phyloP scores from a whole-genome alignment of 495 filamentous ascomycete genomes.

The Viridothelium virens region DNA sequence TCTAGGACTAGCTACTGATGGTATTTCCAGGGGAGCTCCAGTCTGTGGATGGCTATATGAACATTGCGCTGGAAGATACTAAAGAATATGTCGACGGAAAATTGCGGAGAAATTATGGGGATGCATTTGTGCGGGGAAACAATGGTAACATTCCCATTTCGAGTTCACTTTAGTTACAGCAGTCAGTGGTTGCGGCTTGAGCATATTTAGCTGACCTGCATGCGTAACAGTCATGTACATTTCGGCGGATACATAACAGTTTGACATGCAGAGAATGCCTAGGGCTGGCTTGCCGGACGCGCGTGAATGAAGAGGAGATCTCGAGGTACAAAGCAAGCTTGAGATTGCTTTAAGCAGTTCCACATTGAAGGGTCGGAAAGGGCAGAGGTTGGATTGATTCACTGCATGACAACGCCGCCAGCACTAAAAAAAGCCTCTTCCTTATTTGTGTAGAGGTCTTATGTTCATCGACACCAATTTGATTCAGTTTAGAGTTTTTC shows the following conservation, averaged over 20 bases:
- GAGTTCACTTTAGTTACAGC: not conserved
- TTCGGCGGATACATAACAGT: slow-evolving; percentile 49
- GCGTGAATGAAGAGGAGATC: too few relatives aligned
- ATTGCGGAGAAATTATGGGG: slow-evolving; percentile 73
- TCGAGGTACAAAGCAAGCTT: too few relatives aligned
- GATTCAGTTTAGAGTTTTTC: not conserved
- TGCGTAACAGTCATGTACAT: slow-evolving; percentile 61
- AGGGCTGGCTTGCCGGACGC: not conserved
- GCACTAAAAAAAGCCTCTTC: too few relatives aligned
- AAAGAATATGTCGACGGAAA: slow-evolving; percentile 83
- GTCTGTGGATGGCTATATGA: slow-evolving; percentile 98
- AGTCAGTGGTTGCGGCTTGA: not conserved
- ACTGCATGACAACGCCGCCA: too few relatives aligned
- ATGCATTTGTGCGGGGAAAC: slow-evolving; percentile 94
- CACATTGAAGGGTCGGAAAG: too few relatives aligned
- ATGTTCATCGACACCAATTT: too few relatives aligned
- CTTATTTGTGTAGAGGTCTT: too few relatives aligned
- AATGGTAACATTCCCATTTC: slow-evolving; percentile 55
- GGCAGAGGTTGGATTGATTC: too few relatives aligned
- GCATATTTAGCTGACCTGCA: slow-evolving; percentile 8
- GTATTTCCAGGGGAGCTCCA: slow-evolving; percentile 67
- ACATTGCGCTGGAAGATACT: slow-evolving; percentile 91
- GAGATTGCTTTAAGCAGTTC: too few relatives aligned
- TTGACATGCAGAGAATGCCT: not conserved
- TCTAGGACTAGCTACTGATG: not conserved